A percentile compares a stretch with the other conserved stretches of the same genome.
Evolutionary conservation across 2,329 filamentous ascomycete species (phyloP).

Genomic region (Botrytis pseudocinerea): DNA sequence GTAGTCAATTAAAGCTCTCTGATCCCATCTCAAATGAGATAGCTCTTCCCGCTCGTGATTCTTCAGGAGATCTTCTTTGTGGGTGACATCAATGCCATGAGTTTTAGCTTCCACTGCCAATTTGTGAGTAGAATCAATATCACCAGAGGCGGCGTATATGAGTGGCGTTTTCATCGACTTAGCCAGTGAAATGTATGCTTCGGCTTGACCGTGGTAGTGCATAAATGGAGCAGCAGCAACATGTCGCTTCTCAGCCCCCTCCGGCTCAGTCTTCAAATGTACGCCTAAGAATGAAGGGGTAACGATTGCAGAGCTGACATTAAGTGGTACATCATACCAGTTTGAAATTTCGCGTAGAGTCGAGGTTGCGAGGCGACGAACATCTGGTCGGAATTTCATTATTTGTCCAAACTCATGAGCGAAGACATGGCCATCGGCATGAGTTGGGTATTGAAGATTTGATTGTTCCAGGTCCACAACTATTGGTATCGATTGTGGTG

Average conservation of each 20-base stretch:
- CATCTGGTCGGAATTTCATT: slow-evolving; percentile 33
- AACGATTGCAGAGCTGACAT: slow-evolving; percentile 22
- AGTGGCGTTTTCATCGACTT: slow-evolving; percentile 36
- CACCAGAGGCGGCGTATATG: slow-evolving; percentile 49
- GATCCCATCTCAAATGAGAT: slow-evolving; percentile 47
- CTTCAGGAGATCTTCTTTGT: slow-evolving; percentile 47
- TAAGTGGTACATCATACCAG: slow-evolving; percentile 23
- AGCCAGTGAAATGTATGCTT: slow-evolving; percentile 44
- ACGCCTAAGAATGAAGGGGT: slow-evolving; percentile 27
- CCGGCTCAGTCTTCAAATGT: slow-evolving; percentile 41
- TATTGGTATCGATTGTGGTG: slow-evolving; percentile 29
- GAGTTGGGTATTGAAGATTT: slow-evolving; percentile 34
- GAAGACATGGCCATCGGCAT: slow-evolving; percentile 32
- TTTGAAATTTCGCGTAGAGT: slow-evolving; percentile 25
- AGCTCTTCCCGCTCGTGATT: slow-evolving; percentile 42
- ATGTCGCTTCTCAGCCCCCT: slow-evolving; percentile 38
- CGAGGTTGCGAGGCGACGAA: slow-evolving; percentile 33
- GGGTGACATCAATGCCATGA: slow-evolving; percentile 44
- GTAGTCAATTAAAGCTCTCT: slow-evolving; percentile 52
- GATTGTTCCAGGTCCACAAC: slow-evolving; percentile 35
- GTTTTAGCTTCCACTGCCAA: slow-evolving; percentile 44
- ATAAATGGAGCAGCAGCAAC: slow-evolving; percentile 33
- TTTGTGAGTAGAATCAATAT: slow-evolving; percentile 41
- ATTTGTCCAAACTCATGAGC: slow-evolving; percentile 33
- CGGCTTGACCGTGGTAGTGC: slow-evolving; percentile 43